Percentiles rank a stretch among this genome's conserved stretches.
Evolutionary conservation across 1,284 basidiomycete genomes (phyloP).

Genomic region (Puccinia coronata): DNA sequence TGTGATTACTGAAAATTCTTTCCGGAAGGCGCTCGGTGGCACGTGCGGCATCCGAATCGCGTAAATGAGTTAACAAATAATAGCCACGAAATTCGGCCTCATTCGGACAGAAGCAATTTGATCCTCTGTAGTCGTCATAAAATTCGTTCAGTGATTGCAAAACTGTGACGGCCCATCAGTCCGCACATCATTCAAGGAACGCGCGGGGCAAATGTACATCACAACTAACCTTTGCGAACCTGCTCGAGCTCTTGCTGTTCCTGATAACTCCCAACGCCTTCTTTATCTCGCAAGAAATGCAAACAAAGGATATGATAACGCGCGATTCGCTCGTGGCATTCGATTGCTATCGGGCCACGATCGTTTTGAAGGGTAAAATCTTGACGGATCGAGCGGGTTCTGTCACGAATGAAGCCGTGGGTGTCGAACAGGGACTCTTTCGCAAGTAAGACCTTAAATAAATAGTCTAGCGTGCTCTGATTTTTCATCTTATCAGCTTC

Average conservation of each 20-base stretch:
- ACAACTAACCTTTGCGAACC: constrained; percentile 76
- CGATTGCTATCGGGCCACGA: constrained; percentile 74
- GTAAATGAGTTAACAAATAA: constrained; percentile 85
- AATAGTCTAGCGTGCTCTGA: constrained; percentile 84
- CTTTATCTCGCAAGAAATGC: constrained; percentile 66
- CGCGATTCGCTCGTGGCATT: constrained; percentile 88
- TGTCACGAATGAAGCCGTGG: constrained; percentile 85
- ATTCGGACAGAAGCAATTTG: constrained; percentile 56
- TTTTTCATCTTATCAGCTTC: constrained; percentile 47
- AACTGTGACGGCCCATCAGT: constrained; percentile 63
- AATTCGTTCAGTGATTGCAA: constrained; percentile 88
- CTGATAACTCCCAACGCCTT: constrained; percentile 64
- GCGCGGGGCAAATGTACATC: not conserved
- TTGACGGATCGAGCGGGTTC: constrained; percentile 83
- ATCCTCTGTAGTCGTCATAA: constrained; percentile 73
- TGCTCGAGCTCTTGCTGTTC: constrained; percentile 80
- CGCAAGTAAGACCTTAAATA: constrained; percentile 78
- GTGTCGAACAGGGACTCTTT: constrained; percentile 70
- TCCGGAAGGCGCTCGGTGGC: constrained; percentile 71
- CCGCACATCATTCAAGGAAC: not conserved
- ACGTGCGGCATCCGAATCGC: constrained; percentile 76
- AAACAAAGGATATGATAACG: constrained; percentile 88
- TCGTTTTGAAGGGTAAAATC: constrained; percentile 94
- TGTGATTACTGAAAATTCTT: constrained; percentile 70
- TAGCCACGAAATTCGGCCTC: constrained; percentile 96